Conservation (phyloP, 768 basidiomycete species). For the Boletus vermiculosoides region DNA sequence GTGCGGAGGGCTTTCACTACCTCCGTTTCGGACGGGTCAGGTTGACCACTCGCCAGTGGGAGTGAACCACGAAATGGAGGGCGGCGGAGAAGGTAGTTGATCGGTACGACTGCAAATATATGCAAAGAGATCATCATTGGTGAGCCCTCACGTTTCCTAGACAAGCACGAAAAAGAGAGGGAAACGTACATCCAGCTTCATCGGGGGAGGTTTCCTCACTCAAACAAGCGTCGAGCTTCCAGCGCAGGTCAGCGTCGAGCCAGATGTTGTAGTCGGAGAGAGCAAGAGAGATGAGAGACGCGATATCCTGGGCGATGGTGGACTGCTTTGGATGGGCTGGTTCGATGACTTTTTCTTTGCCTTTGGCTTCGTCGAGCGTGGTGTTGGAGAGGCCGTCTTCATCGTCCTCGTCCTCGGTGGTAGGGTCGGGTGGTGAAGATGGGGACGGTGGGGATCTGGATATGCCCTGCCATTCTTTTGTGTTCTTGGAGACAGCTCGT, state of each 20-base stretch:
- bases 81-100: constrained; percentile 51
- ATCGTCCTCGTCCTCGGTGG: constrained; percentile 9
- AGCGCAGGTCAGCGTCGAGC: constrained; percentile 54
- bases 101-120: constrained; percentile 51
- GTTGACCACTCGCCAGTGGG: not conserved
- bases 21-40: constrained; percentile 39
- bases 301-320: constrained; percentile 44
- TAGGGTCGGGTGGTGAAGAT: constrained; percentile 7
- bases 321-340: constrained; percentile 15
- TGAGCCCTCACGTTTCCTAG: not conserved
- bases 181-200: constrained; percentile 50
- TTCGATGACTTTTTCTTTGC: constrained; percentile 22
- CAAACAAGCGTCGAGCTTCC: constrained; percentile 41
- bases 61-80: constrained; percentile 29
- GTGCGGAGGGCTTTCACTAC: constrained; percentile 62
- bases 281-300: constrained; percentile 51
- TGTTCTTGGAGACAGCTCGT: constrained; percentile 41
- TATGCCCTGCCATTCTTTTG: constrained; percentile 26
- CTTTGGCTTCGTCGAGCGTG: constrained; percentile 25
- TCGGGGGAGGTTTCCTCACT: constrained; percentile 5
- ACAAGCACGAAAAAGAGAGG: not conserved
- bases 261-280: constrained; percentile 74
- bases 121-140: not conserved
- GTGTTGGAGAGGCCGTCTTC: not conserved
- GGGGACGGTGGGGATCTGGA: constrained; percentile 6